Conservation (phyloP, 495 filamentous ascomycete genomes). For the Podospora bellae-mahoneyi region DNA sequence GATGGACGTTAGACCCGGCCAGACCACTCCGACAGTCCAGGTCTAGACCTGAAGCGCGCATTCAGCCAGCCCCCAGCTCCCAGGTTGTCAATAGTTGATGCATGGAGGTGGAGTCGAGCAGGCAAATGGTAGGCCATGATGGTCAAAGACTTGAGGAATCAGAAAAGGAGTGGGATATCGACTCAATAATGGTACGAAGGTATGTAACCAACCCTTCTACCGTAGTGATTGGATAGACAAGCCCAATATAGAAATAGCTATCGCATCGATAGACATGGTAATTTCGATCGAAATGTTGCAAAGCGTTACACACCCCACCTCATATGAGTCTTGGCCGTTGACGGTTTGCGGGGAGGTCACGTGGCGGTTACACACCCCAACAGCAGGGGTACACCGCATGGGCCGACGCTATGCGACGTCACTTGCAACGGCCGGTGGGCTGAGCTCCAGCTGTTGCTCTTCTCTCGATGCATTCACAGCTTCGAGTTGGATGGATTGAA, state of each 20-base stretch:
- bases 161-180: too few species aligned
- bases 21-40: too few species aligned
- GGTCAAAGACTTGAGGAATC: too few species aligned
- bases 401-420: constrained; percentile 32
- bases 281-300: neutral
- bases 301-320: neutral
- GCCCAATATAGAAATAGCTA: neutral
- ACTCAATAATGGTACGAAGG: too few species aligned
- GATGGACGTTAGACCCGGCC: too few species aligned
- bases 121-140: too few species aligned
- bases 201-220: too few species aligned
- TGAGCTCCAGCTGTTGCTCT: neutral
- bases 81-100: too few species aligned
- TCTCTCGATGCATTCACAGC: neutral
- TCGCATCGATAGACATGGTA: neutral
- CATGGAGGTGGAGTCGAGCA: too few species aligned
- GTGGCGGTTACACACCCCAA: neutral
- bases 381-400: neutral
- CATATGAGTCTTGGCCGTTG: neutral
- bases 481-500: neutral
- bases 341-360: neutral
- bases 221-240: neutral
- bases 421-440: constrained; percentile 8
- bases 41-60: too few species aligned
- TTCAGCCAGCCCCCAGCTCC: too few species aligned